A percentile compares a stretch with the other conserved stretches of the same genome.
These are phyloP conservation scores for Ogataea parapolymorpha DNA, from an alignment of 805 yeast genomes.

Conservation along the genomic window DNA sequence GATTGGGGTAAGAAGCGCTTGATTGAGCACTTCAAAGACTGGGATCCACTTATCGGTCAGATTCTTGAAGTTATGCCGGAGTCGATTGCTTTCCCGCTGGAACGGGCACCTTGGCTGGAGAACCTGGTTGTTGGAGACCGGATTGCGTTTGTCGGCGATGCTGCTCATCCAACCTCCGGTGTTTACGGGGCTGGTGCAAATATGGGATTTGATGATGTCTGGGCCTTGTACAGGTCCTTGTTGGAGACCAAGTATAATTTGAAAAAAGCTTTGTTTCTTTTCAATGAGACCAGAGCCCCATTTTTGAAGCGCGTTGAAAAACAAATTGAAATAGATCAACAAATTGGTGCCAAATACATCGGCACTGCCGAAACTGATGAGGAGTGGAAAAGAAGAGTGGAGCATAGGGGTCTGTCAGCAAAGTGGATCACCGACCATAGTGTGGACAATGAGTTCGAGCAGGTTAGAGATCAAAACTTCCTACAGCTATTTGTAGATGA, in stretches of 20 bases:
- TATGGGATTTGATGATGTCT: constrained; percentile 11
- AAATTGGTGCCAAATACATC: constrained; percentile 5
- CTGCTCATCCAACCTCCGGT: constrained; percentile 14
- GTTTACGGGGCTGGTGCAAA: constrained; percentile 12
- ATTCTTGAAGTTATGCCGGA: constrained; percentile 10
- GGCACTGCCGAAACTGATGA: constrained; percentile 7
- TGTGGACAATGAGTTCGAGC: constrained; percentile 10
- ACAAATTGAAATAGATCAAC: constrained; percentile 11
- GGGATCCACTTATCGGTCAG: constrained; percentile 10
- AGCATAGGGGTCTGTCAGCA: constrained; percentile 2
- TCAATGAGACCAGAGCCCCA: constrained; percentile 9
- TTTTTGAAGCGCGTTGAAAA: constrained; percentile 8
- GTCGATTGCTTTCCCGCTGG: constrained; percentile 8
- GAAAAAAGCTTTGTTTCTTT: constrained; percentile 1
- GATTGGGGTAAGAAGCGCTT: constrained; percentile 10
- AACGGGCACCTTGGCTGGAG: constrained; percentile 9
- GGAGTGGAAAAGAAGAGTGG: constrained; percentile 8
- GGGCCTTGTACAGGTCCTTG: constrained; percentile 8
- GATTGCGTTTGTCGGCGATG: constrained; percentile 10
- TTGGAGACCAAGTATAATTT: not conserved
- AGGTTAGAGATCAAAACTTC: not conserved
- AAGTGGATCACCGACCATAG: constrained; percentile 10
- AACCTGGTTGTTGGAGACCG: constrained; percentile 3
- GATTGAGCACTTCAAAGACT: constrained; percentile 7
- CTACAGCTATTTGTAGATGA: too few species aligned